Evolutionary conservation across 345 rosid genomes (phyloP), one percentile per base, ranked within the genome.

Genomic region (Balakata baccata): DNA sequence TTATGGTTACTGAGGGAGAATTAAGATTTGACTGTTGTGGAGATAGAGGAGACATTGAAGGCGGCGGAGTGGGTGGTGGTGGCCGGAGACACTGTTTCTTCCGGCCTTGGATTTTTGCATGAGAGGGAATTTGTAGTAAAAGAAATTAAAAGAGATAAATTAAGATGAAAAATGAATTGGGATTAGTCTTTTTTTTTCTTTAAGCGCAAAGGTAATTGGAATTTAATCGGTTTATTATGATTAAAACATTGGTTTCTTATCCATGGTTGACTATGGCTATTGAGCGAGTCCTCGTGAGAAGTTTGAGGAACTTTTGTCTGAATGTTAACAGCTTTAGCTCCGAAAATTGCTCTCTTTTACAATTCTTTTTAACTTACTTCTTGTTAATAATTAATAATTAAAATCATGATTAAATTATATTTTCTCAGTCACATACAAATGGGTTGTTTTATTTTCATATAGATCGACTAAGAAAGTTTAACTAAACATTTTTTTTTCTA

Each of bases 281-380:
- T 82, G 90, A 87, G 69, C 86, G 87, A 81, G 90, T 87, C 90
- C 70, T 82, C 64, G 18, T 74, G 64, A 73, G 75, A 71, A 56
- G 78, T 64, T 43, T 68, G 66, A 43, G 84, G 78, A 64, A 57
- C 70, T 54, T 68, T 45, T 69, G 74, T 75, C 76, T 70, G 61
- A 74, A 69, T 22, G 43, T 57, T 41, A 62, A n/a, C 56, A 10
- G 56, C 45, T 61, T 45, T 46, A 14, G 45, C 57, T 56, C 65
- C 52, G 51, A 4, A 12, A 68, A 57, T 61, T 37, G 17, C 43
- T 59, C 73, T 58, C 2, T 70, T 79, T 73, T 46, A 20, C 11
- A 8, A 9, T 58, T 53, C 38, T 5, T 53, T 54, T 39, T 56
- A 13, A 61, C 41, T 29, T 43, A 29, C 34, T 29, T 43, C 47